Percentiles rank a stretch among this genome's conserved stretches.
Evolutionary conservation across 805 yeast species (phyloP).

Genomic region (Pichia nakasei): DNA sequence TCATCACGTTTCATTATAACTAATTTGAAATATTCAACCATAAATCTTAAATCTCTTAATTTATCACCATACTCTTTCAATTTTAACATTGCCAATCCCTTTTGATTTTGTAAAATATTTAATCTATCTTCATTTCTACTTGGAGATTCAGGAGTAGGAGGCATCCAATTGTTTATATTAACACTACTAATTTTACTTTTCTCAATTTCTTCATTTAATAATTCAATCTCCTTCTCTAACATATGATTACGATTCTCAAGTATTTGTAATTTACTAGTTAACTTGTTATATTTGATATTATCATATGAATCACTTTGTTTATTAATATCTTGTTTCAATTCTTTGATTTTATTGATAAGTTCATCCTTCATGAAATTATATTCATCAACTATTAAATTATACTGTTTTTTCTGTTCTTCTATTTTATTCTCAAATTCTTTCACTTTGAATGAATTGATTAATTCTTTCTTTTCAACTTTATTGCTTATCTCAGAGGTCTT

Average conservation of each 20-base stretch:
- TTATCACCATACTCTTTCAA: conserved; percentile 34
- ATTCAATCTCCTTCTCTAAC: conserved; percentile 4
- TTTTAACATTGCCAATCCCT: conserved; percentile 38
- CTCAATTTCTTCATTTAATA: conserved; percentile 2
- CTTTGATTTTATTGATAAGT: conserved; percentile 20
- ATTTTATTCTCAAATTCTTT: conserved; percentile 16
- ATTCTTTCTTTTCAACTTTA: neutral
- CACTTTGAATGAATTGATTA: neutral
- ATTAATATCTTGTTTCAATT: conserved; percentile 15
- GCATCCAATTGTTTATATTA: conserved; percentile 16
- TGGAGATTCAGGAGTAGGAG: conserved; percentile 22
- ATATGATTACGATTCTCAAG: conserved; percentile 2
- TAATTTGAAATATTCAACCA: conserved; percentile 23
- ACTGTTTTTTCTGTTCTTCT: conserved; percentile 8
- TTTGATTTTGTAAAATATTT: conserved; percentile 30
- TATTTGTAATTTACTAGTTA: conserved; percentile 1
- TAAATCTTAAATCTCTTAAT: conserved; percentile 29
- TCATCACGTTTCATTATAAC: conserved; percentile 16
- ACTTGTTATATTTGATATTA: conserved; percentile 2
- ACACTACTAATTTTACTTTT: conserved; percentile 7
- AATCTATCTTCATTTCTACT: conserved; percentile 8
- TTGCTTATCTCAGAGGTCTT: neutral
- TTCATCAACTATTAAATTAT: conserved; percentile 17
- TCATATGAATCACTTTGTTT: conserved; percentile 4
- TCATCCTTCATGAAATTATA: conserved; percentile 28